Evolutionary conservation across 495 filamentous ascomycete genomes (phyloP), one percentile per base, ranked within the genome.

Genomic region (Penicillium salamii): DNA sequence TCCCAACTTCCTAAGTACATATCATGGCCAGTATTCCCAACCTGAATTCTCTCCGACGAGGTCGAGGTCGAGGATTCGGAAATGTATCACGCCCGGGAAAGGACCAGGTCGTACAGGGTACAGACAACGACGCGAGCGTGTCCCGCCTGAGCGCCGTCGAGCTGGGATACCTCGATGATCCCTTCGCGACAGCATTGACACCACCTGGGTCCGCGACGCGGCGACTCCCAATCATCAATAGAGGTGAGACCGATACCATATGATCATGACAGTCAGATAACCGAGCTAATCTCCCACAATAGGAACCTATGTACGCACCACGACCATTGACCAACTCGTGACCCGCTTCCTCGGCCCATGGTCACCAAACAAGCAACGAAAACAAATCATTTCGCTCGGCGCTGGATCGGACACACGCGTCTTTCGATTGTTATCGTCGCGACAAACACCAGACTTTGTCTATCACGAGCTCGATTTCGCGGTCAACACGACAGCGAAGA

Each of bases 401-500:
- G 93, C 93, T 18, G 93, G 93, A 14, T 91, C 92, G 6, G 93
- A 98, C 58, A 98, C 93, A 7, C 81, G 93, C 15, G 84, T 80
- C 57, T 88, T 95, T 52, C 85, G 90, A 18, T 74, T 74, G 3
- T 47, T 71, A 23, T 91, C 34, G 70, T 83, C 63, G 11, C 61
- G 49, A 6, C 57, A 52, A 24, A 29, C 43, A 4, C 34, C 46
- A 6, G 57, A 66, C 35, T 62, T 97, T 23, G 58, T 83, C 45
- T 98, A 97, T 66, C 91, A 97, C 63, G 93, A 98, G 65, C 73
- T 98, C 52, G 93, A 97, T 68, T 98, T 97, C 65, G 75, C 87
- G 0, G 67, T 79, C 34, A 91, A 91, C 53, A 85, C 84, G 18
- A 57, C 69, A 8, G 71, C 78, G 28, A 96, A 95, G 64, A 74